Conservation (phyloP, 75 land plant genomes). For the Cunninghamia lanceolata region DNA sequence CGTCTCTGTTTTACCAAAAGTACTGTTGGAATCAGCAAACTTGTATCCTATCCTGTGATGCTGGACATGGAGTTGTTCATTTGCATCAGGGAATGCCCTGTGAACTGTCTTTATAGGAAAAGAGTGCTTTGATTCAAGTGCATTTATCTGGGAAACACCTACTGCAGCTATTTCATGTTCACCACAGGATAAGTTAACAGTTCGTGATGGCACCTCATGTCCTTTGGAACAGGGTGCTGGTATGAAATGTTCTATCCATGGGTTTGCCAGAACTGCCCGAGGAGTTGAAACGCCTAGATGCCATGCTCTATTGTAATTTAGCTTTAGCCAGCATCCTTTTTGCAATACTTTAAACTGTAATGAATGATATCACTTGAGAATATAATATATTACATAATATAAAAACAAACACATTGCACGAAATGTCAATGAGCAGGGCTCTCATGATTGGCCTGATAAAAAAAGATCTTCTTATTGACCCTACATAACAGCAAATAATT, state of each 20-base stretch:
- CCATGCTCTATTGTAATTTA: background rate
- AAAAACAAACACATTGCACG: background rate
- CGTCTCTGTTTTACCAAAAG: background rate
- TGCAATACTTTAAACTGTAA: constrained; percentile 10
- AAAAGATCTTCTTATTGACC: background rate
- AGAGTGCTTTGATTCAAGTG: background rate
- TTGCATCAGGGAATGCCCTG: background rate
- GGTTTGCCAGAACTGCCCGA: background rate
- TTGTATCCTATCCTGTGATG: background rate
- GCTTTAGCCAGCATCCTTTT: constrained; percentile 7
- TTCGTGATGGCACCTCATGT: background rate
- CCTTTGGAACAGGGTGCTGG: background rate
- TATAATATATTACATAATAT: background rate
- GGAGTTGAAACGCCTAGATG: background rate
- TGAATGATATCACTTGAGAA: background rate
- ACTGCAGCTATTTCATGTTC: background rate
- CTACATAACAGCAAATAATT: background rate
- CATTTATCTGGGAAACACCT: background rate
- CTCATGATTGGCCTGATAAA: background rate
- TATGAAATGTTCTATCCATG: constrained; percentile 5
- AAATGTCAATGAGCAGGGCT: background rate
- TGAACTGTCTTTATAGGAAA: background rate
- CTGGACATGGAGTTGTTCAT: background rate
- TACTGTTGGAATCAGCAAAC: background rate
- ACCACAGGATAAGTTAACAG: background rate